Base-by-base conservation (phyloP, 1,284 basidiomycete genomes). In the Paramarasmius palmivorus region DNA sequence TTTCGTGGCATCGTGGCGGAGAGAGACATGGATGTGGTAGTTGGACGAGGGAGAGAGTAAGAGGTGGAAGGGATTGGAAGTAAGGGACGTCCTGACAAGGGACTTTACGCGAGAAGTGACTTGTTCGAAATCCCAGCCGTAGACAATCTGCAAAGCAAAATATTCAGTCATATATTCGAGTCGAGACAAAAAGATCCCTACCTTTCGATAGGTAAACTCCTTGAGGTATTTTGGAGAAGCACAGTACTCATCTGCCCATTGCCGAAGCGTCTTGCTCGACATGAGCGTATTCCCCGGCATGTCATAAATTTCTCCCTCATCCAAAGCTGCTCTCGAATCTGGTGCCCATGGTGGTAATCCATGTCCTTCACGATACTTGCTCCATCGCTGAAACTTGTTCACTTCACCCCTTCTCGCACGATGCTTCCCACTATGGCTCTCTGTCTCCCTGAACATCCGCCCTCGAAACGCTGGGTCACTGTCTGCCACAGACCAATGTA, bases 181-280 rank as follows among this genome's bases (percentile, higher is more conserved):
- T 17, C n/a, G 23, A 34, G 23, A 17, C n/a, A 38, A 23, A n/a
- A n/a, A n/a, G n/a, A n/a, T n/a, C n/a, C 47, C 42, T 42, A 78
- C 76, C 71, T 85, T 86, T n/a, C 69, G 64, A 55, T 88, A 83
- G 0, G 73, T 70, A 63, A 90, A 86, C 64, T 86, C 82, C 65
- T 89, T 90, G 53, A 90, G 68, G 19, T 74, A 62, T 54, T 82
- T 87, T 6, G 60, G 65, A 62, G 83, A 85, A 8, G 76, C 71
- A 50, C 83, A 86, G 62, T 86, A 90, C 51, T 83, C 79, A 60
- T 89, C 83, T 19, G 86, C 86, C 88, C 88, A 90, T 52, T 82
- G 73, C 17, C 83, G 74, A 42, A 88, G 62, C 1, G 80, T 76
- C 68, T 74, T 78, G 15, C 81, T 81, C 1, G 80, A 81, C 53